Percentiles rank a stretch among this genome's conserved stretches.
These are phyloP conservation scores for Cystobasidiaceae sp. DNA, from an alignment of 1,284 basidiomycete species.

Conservation along the genomic window DNA sequence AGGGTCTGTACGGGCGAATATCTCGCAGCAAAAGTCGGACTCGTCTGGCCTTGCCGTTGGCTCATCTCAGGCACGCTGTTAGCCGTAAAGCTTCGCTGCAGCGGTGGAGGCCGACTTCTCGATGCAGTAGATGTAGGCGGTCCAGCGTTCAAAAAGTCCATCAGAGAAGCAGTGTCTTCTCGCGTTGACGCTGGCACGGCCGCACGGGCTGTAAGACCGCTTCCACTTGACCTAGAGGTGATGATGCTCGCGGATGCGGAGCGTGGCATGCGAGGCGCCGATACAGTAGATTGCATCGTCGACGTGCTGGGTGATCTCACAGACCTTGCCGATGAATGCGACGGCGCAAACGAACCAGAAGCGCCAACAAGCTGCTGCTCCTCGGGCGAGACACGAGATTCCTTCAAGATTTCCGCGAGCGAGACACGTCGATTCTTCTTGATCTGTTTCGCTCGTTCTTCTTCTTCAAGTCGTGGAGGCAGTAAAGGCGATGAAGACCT, in stretches of 20 bases:
- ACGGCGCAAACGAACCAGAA: no score
- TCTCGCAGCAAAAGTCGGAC: no score
- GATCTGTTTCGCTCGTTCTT: neutral
- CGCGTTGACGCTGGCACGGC: neutral
- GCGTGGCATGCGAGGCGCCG: neutral
- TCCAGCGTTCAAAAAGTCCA: slow-evolving; percentile 29
- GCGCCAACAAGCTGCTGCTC: neutral
- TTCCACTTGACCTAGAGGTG: neutral
- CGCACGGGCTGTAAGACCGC: slow-evolving; percentile 16
- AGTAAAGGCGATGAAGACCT: no score
- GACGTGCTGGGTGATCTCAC: no score
- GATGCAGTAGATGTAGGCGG: slow-evolving; percentile 10
- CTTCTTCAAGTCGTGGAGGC: neutral
- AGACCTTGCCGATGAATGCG: no score
- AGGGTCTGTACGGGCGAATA: no score
- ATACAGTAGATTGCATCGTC: no score
- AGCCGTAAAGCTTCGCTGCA: no score
- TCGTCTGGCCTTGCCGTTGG: no score
- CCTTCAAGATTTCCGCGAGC: slow-evolving; percentile 7
- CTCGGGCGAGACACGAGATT: neutral
- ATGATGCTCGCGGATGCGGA: neutral
- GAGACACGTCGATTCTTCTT: slow-evolving; percentile 5
- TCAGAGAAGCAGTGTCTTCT: slow-evolving; percentile 1
- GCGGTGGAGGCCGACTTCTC: no score
- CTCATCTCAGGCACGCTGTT: no score